Base-by-base conservation (phyloP, 2,329 filamentous ascomycete species). In the Pseudogymnoascus sp. region DNA sequence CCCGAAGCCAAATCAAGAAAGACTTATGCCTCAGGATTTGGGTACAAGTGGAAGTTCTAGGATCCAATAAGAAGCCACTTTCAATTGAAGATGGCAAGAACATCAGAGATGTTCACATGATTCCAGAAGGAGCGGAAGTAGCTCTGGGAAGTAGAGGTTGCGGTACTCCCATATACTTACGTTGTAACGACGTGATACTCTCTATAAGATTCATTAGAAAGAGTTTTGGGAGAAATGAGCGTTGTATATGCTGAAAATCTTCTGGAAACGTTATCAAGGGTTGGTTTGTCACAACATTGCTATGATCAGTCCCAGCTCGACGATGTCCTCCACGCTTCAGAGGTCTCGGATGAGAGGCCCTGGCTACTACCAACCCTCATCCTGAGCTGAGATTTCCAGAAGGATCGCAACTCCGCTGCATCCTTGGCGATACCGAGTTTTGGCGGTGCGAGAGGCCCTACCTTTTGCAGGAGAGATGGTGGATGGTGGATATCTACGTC, bases 221-320 rank as follows among this genome's bases (percentile, higher is more conserved):
- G 37, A 39, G 37, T 39, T 21, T n/a, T 39, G 9, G 37, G 37
- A 39, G 7, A 38, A 21, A 39, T 39, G 37, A 39, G 37, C 18
- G 18, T 39, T 39, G 37, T 13, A 3, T 39, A 39, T 39, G 37
- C 37, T 39, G 3, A 39, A 39, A 12, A 21, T 21, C 12, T 39
- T 39, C 10, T 5, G 9, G 37, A 39, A 39, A 39, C 37, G 8
- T 38, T 19, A 38, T 38, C 15, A 38, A 38, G 34, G 34, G 34
- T 37, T 15, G 13, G 13, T 37, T 37, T 37, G 34, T 37, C 34
- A 37, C 34, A 37, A n/a, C 34, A 37, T 37, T 15, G 26, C 26
- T 28, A 5, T 56, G 65, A 67, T 56, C 45, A 65, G 61, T 56
- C 65, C 60, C 18, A 67, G 55, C 67, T 73, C 18, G 39, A 64